Evolutionary conservation across 2,329 filamentous ascomycete species (phyloP), one percentile per base, ranked within the genome.

Genomic region (Exophiala dermatitidis): DNA sequence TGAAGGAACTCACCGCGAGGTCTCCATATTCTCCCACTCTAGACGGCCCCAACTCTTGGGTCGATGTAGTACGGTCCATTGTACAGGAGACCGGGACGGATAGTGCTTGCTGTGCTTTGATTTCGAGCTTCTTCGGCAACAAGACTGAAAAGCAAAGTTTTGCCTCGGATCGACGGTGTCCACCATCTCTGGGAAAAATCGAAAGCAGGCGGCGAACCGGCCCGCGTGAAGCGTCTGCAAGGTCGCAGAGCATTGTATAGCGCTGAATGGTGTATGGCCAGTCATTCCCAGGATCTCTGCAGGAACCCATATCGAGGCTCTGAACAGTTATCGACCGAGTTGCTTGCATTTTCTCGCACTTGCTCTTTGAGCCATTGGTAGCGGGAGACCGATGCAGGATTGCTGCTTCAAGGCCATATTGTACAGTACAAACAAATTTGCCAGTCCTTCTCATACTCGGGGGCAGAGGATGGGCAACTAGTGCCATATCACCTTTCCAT

Each of bases 381-480:
- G 19, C 19, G 19, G 19, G 19, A 19, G 19, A 19, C 19, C 19
- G 19, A 19, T 19, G 19, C 19, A 19, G 19, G 19, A 19, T 19
- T 19, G 19, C 19, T 19, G 19, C 19, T 19, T 19, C 19, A 19
- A 19, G 19, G 19, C 19, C 19, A 19, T 19, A 19, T 19, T 19
- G 19, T 19, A 19, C 19, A 19, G 19, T 19, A 19, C 19, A 19
- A 19, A 19, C 19, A 19, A 19, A 19, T 19, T 19, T 19, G 19
- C 19, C 19, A 19, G 19, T 19, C 19, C 19, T 19, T 19, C 19
- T 19, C 46, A 57, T 53, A 30, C 50, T 57, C 26, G 54, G 54
- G 6, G 54, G 54, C 3, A 57, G 54, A 50, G 50, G 54, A 30
- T 57, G 54, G 26, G 33, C n/a, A 2, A 33, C 46, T 19, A 33